Evolutionary conservation across 306 rosid genomes (phyloP).

Genomic region (Acmispon strigosus): DNA sequence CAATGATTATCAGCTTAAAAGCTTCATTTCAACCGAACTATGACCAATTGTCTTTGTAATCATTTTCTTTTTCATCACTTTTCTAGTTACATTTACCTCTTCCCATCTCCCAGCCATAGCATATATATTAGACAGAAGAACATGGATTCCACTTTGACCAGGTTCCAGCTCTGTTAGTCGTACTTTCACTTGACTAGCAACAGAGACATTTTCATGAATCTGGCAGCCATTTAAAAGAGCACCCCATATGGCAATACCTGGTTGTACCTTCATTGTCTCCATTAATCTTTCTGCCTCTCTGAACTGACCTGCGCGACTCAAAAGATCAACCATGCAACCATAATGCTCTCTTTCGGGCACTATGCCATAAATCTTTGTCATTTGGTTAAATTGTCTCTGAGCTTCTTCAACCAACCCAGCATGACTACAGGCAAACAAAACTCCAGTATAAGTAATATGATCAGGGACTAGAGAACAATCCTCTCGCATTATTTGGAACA

Average conservation of each 20-base stretch:
- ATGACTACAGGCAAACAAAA: conserved; percentile 67
- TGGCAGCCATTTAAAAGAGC: conserved; percentile 77
- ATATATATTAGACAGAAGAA: conserved; percentile 70
- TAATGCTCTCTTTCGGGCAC: conserved; percentile 67
- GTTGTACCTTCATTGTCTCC: conserved; percentile 44
- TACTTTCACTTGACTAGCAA: conserved; percentile 44
- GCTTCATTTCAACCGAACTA: conserved; percentile 56
- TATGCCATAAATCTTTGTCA: conserved; percentile 43
- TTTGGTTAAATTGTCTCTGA: conserved; percentile 41
- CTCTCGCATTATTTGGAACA: conserved; percentile 61
- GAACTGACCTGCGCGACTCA: conserved; percentile 64
- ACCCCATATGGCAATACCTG: conserved; percentile 53
- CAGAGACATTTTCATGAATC: conserved; percentile 55
- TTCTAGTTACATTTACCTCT: conserved; percentile 53
- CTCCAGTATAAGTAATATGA: conserved; percentile 53
- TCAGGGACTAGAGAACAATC: conserved; percentile 50
- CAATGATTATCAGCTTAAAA: conserved; percentile 12
- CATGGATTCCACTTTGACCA: conserved; percentile 52
- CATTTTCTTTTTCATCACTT: conserved; percentile 38
- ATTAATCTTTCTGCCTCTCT: conserved; percentile 52
- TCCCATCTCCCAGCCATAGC: conserved; percentile 68
- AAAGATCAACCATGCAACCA: conserved; percentile 73
- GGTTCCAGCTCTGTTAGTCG: conserved; percentile 39
- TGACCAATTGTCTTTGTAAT: conserved; percentile 54
- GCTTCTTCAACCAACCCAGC: conserved; percentile 63